phyloP scores from a whole-genome alignment of 1,139 yeast genomes.

The Geotrichum macrosporum region DNA sequence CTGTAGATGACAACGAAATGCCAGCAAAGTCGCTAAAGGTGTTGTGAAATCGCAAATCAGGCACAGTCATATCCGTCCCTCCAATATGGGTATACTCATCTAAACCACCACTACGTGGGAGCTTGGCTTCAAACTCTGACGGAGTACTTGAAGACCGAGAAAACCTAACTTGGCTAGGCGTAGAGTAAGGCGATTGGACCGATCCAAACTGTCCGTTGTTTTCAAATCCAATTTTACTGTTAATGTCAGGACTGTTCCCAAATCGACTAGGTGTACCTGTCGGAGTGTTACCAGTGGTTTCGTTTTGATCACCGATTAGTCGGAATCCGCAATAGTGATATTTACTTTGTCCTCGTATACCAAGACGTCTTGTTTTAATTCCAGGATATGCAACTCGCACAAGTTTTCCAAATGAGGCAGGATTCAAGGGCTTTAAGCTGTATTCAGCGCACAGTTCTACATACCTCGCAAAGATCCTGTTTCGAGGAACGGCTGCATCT shows the following conservation, averaged over 20 bases:
- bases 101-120: neutral
- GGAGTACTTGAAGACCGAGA: slow-evolving; percentile 9
- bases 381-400: slow-evolving; percentile 70
- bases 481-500: slow-evolving; percentile 77
- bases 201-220: slow-evolving; percentile 5
- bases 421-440: slow-evolving; percentile 66
- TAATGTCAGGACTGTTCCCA: slow-evolving; percentile 27
- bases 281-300: slow-evolving; percentile 32
- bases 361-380: slow-evolving; percentile 76
- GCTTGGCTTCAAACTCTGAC: slow-evolving; percentile 11
- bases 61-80: slow-evolving; percentile 9
- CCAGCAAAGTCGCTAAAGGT: slow-evolving; percentile 24
- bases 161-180: slow-evolving; percentile 13
- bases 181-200: slow-evolving; percentile 15
- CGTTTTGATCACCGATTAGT: slow-evolving; percentile 48
- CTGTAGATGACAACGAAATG: slow-evolving; percentile 26
- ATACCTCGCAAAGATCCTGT: slow-evolving; percentile 75
- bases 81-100: slow-evolving; percentile 4
- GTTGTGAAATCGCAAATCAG: slow-evolving; percentile 22
- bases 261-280: slow-evolving; percentile 31
- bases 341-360: slow-evolving; percentile 83
- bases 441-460: slow-evolving; percentile 67
- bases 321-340: slow-evolving; percentile 87
- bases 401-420: slow-evolving; percentile 83
- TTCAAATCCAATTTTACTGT: slow-evolving; percentile 1